Evolutionary conservation across 805 yeast species (phyloP).

Genomic region (Ogataea henricii): DNA sequence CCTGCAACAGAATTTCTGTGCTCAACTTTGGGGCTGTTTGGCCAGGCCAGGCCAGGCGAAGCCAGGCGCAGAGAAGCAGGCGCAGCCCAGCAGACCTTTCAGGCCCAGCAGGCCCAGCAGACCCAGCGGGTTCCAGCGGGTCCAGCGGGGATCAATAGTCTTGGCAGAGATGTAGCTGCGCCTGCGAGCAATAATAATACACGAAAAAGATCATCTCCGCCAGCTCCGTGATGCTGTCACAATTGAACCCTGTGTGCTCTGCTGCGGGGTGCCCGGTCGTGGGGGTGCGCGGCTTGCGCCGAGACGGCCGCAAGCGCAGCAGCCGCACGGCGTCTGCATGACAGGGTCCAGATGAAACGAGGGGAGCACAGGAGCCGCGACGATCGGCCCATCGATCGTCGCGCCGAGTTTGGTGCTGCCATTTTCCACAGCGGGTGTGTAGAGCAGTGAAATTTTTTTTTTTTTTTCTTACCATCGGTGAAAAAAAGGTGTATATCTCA

Average conservation of each 20-base stretch:
- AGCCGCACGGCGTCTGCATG: constrained; percentile 2
- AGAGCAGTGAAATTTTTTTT: constrained; percentile 10
- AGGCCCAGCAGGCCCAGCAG: no score
- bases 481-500: no score
- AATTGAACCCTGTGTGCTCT: no score
- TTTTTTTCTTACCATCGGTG: not conserved
- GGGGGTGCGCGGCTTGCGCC: constrained; percentile 4
- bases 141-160: constrained; percentile 1
- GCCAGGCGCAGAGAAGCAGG: no score
- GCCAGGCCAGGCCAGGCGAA: no score
- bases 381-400: no score
- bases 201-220: constrained; percentile 2
- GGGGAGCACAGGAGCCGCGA: not conserved
- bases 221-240: constrained; percentile 2
- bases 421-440: not conserved
- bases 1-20: no score
- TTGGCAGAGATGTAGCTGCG: constrained; percentile 4
- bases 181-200: constrained; percentile 1
- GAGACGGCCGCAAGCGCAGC: not conserved
- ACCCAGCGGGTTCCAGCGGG: no score
- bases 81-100: not conserved
- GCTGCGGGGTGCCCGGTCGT: not conserved
- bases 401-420: not conserved
- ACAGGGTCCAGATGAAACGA: constrained; percentile 4
- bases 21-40: not conserved